A percentile compares a stretch with the other conserved stretches of the same genome.
Conservation (phyloP, 2,329 filamentous ascomycete genomes). For the Lachnellula subtilissima region DNA sequence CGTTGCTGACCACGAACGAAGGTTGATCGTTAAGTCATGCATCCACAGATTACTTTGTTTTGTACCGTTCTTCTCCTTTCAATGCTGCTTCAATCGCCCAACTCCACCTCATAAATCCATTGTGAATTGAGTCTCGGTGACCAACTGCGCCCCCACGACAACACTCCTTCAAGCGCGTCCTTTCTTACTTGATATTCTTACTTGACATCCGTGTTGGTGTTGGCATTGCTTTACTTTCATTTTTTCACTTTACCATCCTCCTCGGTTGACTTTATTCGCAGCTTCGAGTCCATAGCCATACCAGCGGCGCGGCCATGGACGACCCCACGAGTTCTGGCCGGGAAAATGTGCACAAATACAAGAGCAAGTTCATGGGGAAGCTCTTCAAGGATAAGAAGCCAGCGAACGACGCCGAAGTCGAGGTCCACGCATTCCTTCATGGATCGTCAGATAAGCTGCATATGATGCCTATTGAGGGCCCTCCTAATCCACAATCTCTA, state of each 20-base stretch:
- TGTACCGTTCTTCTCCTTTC: not conserved
- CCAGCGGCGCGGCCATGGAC: conserved; percentile 22
- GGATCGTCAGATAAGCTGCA: conserved; percentile 51
- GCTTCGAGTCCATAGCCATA: not conserved
- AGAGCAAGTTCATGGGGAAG: conserved; percentile 51
- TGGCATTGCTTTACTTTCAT: not conserved
- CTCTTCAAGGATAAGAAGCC: conserved; percentile 38
- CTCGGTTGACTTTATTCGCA: not conserved
- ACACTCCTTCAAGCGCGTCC: not conserved
- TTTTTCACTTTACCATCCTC: not conserved
- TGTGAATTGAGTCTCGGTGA: not conserved
- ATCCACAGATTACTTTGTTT: not conserved
- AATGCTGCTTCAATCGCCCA: not conserved
- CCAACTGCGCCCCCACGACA: not conserved
- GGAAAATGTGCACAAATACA: conserved; percentile 26
- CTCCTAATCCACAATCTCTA: conserved; percentile 16
- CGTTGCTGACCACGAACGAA: too few species aligned
- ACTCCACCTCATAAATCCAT: not conserved
- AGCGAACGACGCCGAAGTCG: conserved; percentile 36
- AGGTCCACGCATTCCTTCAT: conserved; percentile 56
- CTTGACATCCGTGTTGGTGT: not conserved
- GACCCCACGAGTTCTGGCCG: conserved; percentile 17
- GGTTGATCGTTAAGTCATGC: not conserved
- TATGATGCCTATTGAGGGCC: conserved; percentile 47
- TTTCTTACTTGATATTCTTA: not conserved